Evolutionary conservation across 768 basidiomycete genomes (phyloP).

Genomic region (Naganishia onofrii): DNA sequence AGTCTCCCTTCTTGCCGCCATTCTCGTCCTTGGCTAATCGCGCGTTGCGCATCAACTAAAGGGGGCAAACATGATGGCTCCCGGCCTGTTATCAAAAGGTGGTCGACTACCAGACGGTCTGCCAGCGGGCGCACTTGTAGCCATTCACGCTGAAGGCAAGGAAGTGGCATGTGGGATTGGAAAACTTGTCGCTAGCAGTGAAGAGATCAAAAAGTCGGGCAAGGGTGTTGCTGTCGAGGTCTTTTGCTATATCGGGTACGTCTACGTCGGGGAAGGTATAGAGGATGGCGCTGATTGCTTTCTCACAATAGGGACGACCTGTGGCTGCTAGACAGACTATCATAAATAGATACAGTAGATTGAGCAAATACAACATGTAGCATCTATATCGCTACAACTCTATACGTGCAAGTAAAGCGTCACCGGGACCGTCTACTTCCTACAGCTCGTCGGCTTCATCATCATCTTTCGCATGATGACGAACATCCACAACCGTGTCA

Average conservation of each 20-base stretch:
- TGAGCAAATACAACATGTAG: not conserved
- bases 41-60: conserved; percentile 43
- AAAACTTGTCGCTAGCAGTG: conserved; percentile 72
- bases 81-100: conserved; percentile 88
- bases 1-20: conserved; percentile 31
- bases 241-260: conserved; percentile 54
- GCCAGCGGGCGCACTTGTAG: conserved; percentile 73
- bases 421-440: not conserved
- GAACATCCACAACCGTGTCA: not conserved
- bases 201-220: conserved; percentile 84
- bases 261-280: conserved; percentile 6
- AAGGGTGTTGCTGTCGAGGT: conserved; percentile 89
- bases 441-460: not conserved
- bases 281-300: not conserved
- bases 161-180: conserved; percentile 86
- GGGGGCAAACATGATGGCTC: conserved; percentile 58
- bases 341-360: not conserved
- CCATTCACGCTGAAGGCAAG: conserved; percentile 92
- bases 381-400: conserved; percentile 17
- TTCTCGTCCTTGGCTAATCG: not conserved
- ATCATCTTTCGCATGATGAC: conserved; percentile 18
- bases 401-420: not conserved
- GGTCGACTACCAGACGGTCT: conserved; percentile 77
- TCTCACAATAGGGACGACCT: conserved; percentile 28
- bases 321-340: conserved; percentile 28